Conservation (phyloP, 371 early-diverging fungal genomes). For the Lichtheimia corymbifera region DNA sequence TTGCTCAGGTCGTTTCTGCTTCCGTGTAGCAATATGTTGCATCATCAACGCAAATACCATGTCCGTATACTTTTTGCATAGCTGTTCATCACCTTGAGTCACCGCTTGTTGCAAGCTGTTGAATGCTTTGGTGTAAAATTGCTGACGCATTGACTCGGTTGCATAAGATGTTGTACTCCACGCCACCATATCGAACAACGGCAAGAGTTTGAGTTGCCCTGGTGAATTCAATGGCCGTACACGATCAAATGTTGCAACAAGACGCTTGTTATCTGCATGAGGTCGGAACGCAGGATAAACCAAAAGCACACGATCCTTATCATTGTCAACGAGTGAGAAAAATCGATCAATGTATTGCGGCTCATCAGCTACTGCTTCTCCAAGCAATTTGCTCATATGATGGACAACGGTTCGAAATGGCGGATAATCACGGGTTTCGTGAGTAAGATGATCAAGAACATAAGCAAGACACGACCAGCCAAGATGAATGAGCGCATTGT, state of each 20-base stretch:
- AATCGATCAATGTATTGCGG: constrained; percentile 9
- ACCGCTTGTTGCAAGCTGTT: not conserved
- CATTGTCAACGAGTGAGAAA: constrained; percentile 7
- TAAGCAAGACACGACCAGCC: constrained; percentile 15
- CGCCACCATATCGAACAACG: constrained; percentile 7
- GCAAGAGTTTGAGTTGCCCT: constrained; percentile 11
- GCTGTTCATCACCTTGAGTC: not conserved
- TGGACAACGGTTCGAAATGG: constrained; percentile 15
- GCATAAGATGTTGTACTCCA: constrained; percentile 11
- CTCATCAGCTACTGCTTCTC: constrained; percentile 1
- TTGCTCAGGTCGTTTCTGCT: constrained; percentile 4
- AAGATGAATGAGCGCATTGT: constrained; percentile 8
- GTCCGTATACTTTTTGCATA: not conserved
- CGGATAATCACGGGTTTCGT: constrained; percentile 11
- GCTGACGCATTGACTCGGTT: constrained; percentile 6
- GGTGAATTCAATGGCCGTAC: not conserved
- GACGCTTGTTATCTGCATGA: constrained; percentile 10
- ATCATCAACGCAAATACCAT: constrained; percentile 6
- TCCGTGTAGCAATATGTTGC: not conserved
- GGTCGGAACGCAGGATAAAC: constrained; percentile 21
- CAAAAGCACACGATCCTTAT: constrained; percentile 5
- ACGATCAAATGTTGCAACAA: constrained; percentile 3
- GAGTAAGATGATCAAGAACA: constrained; percentile 12
- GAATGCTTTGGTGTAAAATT: constrained; percentile 8
- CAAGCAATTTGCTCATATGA: constrained; percentile 8